Base-by-base conservation (phyloP, 768 basidiomycete species). In the Mycena rosella region DNA sequence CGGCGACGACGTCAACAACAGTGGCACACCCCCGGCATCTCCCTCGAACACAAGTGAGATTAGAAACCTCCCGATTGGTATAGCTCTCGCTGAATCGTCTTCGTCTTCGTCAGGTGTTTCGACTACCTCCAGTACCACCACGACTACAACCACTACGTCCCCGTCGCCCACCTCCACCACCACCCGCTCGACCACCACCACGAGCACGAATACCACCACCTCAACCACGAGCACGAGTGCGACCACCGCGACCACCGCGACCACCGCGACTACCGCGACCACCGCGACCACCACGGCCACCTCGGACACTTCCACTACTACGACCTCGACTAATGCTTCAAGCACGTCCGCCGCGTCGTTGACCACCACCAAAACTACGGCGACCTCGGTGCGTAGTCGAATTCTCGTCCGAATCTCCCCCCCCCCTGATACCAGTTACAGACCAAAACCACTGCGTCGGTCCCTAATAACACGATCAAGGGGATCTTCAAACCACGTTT, bases 381-480 rank as follows among this genome's bases (percentile, higher is more conserved):
- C 62, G 11, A 29, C 65, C 34, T 15, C 40, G 48, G 75, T 77
- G 36, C 32, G 72, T 67, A 13, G 54, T n/a, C 27, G 20, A 11
- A 40, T 60, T 26, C 14, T 60, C 17, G 27, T 45, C 17, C 40
- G 5, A 60, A 24, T 49, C 9, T 40, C 9, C 11, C 60, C 48
- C 9, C 11, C 60, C 62, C 59, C 68, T 69, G 8, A 69, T 3
- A 70, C 15, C 24, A 11, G 22, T 17, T 44, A n/a, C 27, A 60
- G 67, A 47, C 22, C 44, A 58, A 73, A 49, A 68, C 63, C 44
- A 45, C 68, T 24, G 68, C 66, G 11, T 72, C 60, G 24, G 63
- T 63, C 27, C 3, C 71, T 3, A 67, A 73, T n/a, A n/a, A n/a
- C 40, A 72, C 71, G 20, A 36, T 74, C 13, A 69, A 67, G 47